A percentile compares a stretch with the other conserved stretches of the same genome.
phyloP scores from a whole-genome alignment of 306 rosid species.

The Pterocarpus macrocarpus region DNA sequence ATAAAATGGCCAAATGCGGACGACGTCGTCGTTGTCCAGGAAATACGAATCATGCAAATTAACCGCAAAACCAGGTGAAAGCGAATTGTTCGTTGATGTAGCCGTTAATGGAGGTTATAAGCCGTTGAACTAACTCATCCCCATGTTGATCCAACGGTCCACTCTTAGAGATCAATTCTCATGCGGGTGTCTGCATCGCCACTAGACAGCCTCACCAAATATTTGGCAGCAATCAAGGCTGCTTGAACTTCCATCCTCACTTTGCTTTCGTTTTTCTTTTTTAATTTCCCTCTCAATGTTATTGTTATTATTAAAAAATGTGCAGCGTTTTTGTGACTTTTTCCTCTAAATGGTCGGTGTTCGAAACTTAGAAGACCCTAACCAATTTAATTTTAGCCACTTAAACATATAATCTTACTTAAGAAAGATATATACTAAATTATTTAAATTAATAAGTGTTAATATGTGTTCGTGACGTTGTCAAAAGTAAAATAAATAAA shows the following conservation, averaged over 20 bases:
- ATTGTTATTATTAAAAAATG: not conserved
- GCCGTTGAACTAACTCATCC: slow-evolving; percentile 43
- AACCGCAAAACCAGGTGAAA: slow-evolving; percentile 39
- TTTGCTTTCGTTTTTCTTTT: not conserved
- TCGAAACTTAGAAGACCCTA: too few relatives aligned
- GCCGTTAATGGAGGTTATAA: slow-evolving; percentile 59
- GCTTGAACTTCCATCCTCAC: not conserved
- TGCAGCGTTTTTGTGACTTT: too few relatives aligned
- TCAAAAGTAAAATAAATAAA: too few relatives aligned
- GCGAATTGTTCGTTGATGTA: slow-evolving; percentile 45
- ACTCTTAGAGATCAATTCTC: not conserved
- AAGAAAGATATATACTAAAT: too few relatives aligned
- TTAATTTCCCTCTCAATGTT: not conserved
- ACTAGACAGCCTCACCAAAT: slow-evolving; percentile 30
- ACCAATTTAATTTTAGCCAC: too few relatives aligned
- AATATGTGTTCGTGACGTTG: too few relatives aligned
- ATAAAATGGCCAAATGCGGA: slow-evolving; percentile 28
- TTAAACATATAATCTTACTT: too few relatives aligned
- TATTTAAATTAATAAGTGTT: too few relatives aligned
- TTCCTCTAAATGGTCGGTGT: too few relatives aligned
- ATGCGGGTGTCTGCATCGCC: slow-evolving; percentile 42
- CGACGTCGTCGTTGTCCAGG: slow-evolving; percentile 48
- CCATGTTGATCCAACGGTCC: slow-evolving; percentile 19
- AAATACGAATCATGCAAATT: slow-evolving; percentile 42
- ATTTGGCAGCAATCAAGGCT: slow-evolving; percentile 40